Base-by-base conservation (phyloP, 495 filamentous ascomycete species). In the Penicillium simplicissimum region DNA sequence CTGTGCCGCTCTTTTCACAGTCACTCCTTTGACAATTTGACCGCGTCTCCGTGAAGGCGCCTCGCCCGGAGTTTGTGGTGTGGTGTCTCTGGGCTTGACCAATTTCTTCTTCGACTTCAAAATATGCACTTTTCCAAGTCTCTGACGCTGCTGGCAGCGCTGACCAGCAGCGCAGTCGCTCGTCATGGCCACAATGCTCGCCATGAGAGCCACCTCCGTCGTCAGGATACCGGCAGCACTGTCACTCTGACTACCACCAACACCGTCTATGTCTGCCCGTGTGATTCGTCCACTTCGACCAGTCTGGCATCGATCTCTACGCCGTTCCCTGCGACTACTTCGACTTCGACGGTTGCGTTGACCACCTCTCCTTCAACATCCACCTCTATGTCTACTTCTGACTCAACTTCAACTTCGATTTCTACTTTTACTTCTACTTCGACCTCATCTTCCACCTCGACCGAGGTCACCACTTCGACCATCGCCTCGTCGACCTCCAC, bases 101-200 rank as follows among this genome's bases (percentile, higher is more conserved):
- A 21, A 43, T n/a, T 55, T 47, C 51, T 53, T 62, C 43, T 33
- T 57, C 45, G 51, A 35, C 17, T 25, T 14, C 55, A 69, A 69
- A 62, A 48, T 15, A 76, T 76, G 74, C 69, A 66, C 10, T 64
- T 75, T 63, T 57, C 63, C 60, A 70, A 71, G 63, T 71, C 72
- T 67, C 52, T 75, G 8, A 31, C 69, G 67, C 69, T 76, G 59
- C 69, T 76, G 56, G 71, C 71, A 67, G 72, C 74, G 43, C 52
- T 74, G 11, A 60, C 69, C 53, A 67, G 62, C 37, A 61, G 69
- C 64, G 37, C 68, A 15, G 28, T 72, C 1, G 69, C 74, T 55
- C 62, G 55, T 28, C 60, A 58, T 48, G 55, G 55, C 28, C 28
- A 62, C 53, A 55, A 54, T 14, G 55, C 33, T 25, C 61, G 45